Evolutionary conservation across 495 filamentous ascomycete genomes (phyloP).

Genomic region (Daldinia bambusicola): DNA sequence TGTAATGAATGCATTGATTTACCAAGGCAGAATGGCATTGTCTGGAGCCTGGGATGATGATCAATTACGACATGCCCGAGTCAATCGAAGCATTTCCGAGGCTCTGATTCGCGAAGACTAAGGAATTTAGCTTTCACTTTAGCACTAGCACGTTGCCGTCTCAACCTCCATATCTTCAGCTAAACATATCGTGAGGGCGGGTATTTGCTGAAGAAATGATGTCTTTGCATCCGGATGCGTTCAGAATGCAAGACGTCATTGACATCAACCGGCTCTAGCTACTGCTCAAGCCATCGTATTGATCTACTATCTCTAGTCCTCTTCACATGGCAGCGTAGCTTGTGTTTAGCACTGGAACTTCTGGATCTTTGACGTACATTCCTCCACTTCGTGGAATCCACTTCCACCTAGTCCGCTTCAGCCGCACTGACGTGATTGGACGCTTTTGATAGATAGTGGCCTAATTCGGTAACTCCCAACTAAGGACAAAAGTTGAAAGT

Average conservation of each 20-base stretch:
- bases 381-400: conserved; percentile 9
- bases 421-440: conserved; percentile 22
- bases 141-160: not conserved
- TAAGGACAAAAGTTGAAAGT: not conserved
- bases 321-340: not conserved
- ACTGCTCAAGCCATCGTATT: not conserved
- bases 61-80: conserved; percentile 33
- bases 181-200: not conserved
- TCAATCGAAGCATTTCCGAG: conserved; percentile 11
- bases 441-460: not conserved
- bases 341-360: not conserved
- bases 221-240: not conserved
- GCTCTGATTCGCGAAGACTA: conserved; percentile 4
- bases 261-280: not conserved
- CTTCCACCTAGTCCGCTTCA: not conserved
- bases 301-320: not conserved
- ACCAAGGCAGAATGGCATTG: not conserved
- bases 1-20: not conserved
- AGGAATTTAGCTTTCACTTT: conserved; percentile 10
- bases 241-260: conserved; percentile 3
- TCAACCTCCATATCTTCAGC: not conserved
- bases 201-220: not conserved
- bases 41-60: not conserved
- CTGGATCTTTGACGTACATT: conserved; percentile 14
- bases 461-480: conserved; percentile 12